These are phyloP conservation scores for Fraxinus americana DNA, from an alignment of 257 asterid species.

Conservation along the genomic window DNA sequence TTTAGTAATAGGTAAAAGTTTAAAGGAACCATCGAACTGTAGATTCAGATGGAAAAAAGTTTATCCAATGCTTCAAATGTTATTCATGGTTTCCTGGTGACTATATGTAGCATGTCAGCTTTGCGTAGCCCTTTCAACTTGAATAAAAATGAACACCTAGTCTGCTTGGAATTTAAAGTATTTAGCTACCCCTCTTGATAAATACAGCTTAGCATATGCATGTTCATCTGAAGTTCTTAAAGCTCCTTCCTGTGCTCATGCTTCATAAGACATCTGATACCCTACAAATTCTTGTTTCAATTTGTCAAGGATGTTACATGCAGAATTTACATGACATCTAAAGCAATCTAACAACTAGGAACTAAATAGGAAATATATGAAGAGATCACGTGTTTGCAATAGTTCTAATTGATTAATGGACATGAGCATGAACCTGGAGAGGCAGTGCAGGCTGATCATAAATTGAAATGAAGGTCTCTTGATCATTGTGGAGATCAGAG, in stretches of 20 bases:
- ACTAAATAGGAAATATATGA: constrained; percentile 14
- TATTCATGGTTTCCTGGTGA: no score
- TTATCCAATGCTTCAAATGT: no score
- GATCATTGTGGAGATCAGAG: constrained; percentile 72
- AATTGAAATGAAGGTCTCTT: constrained; percentile 69
- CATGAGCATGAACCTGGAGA: constrained; percentile 53
- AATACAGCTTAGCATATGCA: background rate
- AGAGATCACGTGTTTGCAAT: constrained; percentile 12
- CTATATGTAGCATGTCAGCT: no score
- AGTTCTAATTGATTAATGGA: constrained; percentile 16
- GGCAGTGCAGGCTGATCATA: constrained; percentile 78
- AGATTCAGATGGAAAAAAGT: no score
- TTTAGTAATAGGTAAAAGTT: background rate
- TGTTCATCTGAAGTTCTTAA: background rate
- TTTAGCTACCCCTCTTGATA: background rate
- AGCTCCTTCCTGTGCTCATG: background rate
- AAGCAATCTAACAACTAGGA: constrained; percentile 4
- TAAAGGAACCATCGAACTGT: no score
- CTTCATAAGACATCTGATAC: background rate
- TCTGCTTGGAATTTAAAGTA: background rate
- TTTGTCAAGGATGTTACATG: background rate
- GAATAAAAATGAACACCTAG: background rate
- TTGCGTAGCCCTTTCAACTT: no score
- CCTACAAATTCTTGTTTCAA: background rate
- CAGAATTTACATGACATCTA: background rate